Conservation (phyloP, 768 basidiomycete genomes). For the Agaricus sinodeliciosus region DNA sequence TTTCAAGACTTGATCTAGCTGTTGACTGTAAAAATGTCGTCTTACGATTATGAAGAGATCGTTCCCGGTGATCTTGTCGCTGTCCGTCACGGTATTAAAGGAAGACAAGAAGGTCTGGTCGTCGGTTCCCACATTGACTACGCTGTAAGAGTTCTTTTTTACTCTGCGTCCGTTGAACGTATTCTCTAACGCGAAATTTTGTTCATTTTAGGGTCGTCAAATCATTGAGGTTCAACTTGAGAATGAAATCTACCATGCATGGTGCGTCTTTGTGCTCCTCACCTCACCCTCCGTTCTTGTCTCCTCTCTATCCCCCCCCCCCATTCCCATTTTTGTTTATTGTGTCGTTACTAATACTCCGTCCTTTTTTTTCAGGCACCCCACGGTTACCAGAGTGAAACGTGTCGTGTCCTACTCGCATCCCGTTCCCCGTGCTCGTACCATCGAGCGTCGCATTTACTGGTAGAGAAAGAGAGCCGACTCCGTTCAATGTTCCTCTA, state of each 20-base stretch:
- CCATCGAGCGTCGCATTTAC: conserved; percentile 69
- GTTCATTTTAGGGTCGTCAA: conserved; percentile 58
- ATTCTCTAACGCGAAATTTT: conserved; percentile 1
- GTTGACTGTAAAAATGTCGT: conserved; percentile 9
- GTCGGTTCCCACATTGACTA: conserved; percentile 69
- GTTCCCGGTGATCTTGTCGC: conserved; percentile 80
- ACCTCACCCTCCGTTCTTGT: not conserved
- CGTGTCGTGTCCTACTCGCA: conserved; percentile 61
- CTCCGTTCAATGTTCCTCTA: too few species aligned
- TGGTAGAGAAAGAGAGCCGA: conserved; percentile 40
- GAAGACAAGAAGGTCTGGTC: conserved; percentile 74
- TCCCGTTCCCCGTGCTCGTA: conserved; percentile 34
- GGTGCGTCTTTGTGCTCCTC: conserved; percentile 25
- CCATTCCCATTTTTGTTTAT: too few species aligned
- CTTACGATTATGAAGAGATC: conserved; percentile 12
- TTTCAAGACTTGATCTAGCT: too few species aligned
- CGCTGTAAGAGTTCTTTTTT: conserved; percentile 38
- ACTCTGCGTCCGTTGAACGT: not conserved
- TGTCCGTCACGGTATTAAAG: conserved; percentile 56
- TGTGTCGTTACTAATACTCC: too few species aligned
- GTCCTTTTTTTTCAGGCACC: conserved; percentile 43
- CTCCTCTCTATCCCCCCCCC: too few species aligned
- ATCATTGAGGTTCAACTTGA: conserved; percentile 81
- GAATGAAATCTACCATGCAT: conserved; percentile 61
- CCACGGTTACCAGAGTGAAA: conserved; percentile 71